These are phyloP conservation scores for Zanthoxylum bungeanum DNA, from an alignment of 345 rosid species.

Conservation along the genomic window DNA sequence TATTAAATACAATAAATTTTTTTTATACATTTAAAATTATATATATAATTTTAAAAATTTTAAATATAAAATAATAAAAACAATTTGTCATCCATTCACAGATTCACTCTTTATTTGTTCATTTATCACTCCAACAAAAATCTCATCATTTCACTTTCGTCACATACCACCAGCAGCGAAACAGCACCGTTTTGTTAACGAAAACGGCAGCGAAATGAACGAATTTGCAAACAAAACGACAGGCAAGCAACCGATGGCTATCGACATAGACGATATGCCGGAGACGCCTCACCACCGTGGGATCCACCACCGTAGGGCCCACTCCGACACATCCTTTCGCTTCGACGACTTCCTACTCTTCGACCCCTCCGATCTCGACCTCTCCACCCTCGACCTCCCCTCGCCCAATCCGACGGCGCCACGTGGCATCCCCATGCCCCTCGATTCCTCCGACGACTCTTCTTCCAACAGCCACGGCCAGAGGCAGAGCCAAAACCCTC, in stretches of 20 bases:
- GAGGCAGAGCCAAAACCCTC: conserved; percentile 15
- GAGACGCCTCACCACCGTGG: conserved; percentile 57
- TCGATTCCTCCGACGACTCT: conserved; percentile 71
- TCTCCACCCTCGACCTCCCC: conserved; percentile 68
- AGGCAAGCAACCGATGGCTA: conserved; percentile 6
- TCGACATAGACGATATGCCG: conserved; percentile 59
- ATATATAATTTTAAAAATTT: no score
- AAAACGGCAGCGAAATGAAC: background rate
- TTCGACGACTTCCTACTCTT: conserved; percentile 85
- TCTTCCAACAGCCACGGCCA: conserved; percentile 36
- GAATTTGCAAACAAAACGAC: conserved; percentile 2
- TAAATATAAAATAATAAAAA: no score
- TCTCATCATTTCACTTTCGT: no score
- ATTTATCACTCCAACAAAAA: no score
- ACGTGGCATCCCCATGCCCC: conserved; percentile 33
- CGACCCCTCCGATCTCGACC: conserved; percentile 80
- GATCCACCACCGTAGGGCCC: conserved; percentile 82
- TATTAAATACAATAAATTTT: no score
- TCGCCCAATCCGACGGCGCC: conserved; percentile 29
- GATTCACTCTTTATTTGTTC: no score
- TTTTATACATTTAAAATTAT: no score
- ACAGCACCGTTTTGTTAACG: background rate
- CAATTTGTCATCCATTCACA: no score
- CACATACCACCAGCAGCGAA: no score
- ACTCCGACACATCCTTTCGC: conserved; percentile 86